Evolutionary conservation across 2,329 filamentous ascomycete species (phyloP), one percentile per base, ranked within the genome.

Genomic region (Aspergillus sp.): DNA sequence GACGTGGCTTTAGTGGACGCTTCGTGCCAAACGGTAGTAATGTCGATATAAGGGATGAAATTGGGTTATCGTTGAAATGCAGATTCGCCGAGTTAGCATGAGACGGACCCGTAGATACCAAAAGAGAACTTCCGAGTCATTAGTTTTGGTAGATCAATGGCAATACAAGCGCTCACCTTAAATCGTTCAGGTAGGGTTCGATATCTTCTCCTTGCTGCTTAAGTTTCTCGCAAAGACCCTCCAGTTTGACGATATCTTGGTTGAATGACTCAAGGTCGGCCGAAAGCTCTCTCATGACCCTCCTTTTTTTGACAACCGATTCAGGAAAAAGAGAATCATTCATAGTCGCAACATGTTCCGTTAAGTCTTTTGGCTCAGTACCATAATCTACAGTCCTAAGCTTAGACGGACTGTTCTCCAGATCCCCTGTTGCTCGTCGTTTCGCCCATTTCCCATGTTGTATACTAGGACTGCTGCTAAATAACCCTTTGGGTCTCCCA

Each of bases 221-320:
- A 75, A 50, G 86, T 17, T 83, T 79, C 47, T 84, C 80, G 52
- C 87, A 87, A 65, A 87, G 87, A n/a, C 75, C 76, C 51, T 79
- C 79, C 7, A 84, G 80, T 5, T 85, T 66, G 8, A 77, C 70
- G n/a, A 90, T 67, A 61, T 91, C 88, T 21, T 77, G 77, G 66
- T 84, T 81, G 1, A 91, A 71, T 44, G 76, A 75, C 39, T 79
- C 76, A 3, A 90, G 73, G 65, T 90, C 82, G 4, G 78, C 78
- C 3, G 80, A 71, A 1, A 90, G 75, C 6, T 77, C 76, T 55
- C 85, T 81, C 44, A 82, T 80, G 33, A 81, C 66, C 44, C 77
- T 78, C 61, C 79, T 81, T 68, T 85, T 87, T 21, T 78, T 66
- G 25, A 59, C 52, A n/a, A 70, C 54, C 46, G 66, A 54, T 19